phyloP scores from a whole-genome alignment of 2,329 filamentous ascomycete genomes.

The Fusarium cicatricum region DNA sequence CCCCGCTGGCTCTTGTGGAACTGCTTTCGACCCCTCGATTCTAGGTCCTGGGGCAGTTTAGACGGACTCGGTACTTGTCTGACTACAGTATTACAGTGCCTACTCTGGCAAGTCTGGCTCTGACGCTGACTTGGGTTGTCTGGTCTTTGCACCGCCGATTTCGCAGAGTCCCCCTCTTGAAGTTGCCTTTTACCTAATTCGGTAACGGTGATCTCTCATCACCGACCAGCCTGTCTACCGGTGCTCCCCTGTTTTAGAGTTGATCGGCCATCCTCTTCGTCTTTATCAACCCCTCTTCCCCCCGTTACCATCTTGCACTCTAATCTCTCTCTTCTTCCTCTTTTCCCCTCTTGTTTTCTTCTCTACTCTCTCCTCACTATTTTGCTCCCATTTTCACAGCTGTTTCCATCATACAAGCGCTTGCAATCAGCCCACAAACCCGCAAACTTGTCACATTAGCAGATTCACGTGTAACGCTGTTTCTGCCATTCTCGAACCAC shows the following conservation, averaged over 20 bases:
- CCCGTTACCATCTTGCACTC: slow-evolving; percentile 15
- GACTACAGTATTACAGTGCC: too few species aligned
- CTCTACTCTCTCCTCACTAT: slow-evolving; percentile 19
- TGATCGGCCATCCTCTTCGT: slow-evolving; percentile 35
- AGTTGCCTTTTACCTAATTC: slow-evolving; percentile 35
- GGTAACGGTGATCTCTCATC: slow-evolving; percentile 42
- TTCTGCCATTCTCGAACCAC: slow-evolving; percentile 41
- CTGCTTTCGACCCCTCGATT: slow-evolving; percentile 5
- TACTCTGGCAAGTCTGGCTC: not conserved
- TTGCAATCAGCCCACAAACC: slow-evolving; percentile 34
- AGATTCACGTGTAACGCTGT: slow-evolving; percentile 39
- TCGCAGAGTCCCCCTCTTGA: slow-evolving; percentile 35
- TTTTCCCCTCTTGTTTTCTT: slow-evolving; percentile 6
- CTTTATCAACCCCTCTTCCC: slow-evolving; percentile 38
- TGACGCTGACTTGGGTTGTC: slow-evolving; percentile 1
- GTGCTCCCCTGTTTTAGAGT: slow-evolving; percentile 41
- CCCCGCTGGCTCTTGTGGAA: slow-evolving; percentile 4
- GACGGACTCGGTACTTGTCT: not conserved
- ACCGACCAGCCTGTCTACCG: slow-evolving; percentile 26
- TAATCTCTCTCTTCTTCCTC: slow-evolving; percentile 18
- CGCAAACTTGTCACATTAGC: slow-evolving; percentile 28
- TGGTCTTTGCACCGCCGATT: slow-evolving; percentile 22
- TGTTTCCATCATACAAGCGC: slow-evolving; percentile 7
- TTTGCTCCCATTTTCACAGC: slow-evolving; percentile 20
- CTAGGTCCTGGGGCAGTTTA: not conserved